Conservation (phyloP, 371 early-diverging fungal genomes). For the Lichtheimia hyalospora region DNA sequence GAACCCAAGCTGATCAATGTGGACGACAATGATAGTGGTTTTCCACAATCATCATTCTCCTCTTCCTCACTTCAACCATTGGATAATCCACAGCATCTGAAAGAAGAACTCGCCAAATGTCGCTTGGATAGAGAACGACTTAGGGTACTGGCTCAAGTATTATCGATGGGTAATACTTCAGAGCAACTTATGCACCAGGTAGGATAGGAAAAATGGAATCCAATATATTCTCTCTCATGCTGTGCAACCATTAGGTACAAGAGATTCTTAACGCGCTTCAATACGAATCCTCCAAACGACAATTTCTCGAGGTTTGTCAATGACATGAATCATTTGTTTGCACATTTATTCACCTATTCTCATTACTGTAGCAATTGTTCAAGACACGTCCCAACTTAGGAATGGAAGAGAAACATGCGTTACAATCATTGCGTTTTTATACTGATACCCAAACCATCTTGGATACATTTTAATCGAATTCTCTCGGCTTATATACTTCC, state of each 20-base stretch:
- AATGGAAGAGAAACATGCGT: conserved; percentile 17
- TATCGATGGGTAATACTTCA: conserved; percentile 14
- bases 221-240: background rate
- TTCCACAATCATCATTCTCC: conserved; percentile 2
- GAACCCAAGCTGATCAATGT: conserved; percentile 9
- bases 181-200: conserved; percentile 7
- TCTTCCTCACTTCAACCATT: background rate
- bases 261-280: conserved; percentile 23
- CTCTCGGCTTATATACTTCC: background rate
- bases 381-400: conserved; percentile 8
- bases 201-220: background rate
- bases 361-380: background rate
- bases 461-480: conserved; percentile 3
- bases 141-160: conserved; percentile 14
- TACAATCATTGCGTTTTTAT: conserved; percentile 32
- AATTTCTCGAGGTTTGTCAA: conserved; percentile 12
- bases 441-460: conserved; percentile 18
- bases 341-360: background rate
- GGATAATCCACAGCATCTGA: conserved; percentile 8
- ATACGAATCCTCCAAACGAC: conserved; percentile 29
- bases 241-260: conserved; percentile 8
- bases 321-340: too few species aligned
- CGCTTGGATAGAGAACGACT: conserved; percentile 42
- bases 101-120: conserved; percentile 16
- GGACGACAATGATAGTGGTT: background rate